Evolutionary conservation across 1,284 basidiomycete species (phyloP).

Genomic region (Gomphus sp.): DNA sequence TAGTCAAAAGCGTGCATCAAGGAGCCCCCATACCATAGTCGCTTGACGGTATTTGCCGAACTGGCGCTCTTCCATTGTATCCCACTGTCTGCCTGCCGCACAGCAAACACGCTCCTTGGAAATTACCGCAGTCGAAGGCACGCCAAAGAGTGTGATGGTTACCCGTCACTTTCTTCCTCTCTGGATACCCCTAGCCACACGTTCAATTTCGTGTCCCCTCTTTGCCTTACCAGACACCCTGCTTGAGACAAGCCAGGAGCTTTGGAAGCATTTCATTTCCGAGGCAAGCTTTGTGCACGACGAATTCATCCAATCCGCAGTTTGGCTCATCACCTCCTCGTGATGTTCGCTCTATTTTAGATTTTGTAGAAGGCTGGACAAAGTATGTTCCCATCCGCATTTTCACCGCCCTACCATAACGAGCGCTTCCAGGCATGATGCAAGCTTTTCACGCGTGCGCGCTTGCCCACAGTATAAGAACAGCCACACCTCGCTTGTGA

Average conservation of each 20-base stretch:
- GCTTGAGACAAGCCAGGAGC: not conserved
- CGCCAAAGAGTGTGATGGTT: not conserved
- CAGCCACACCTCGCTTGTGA: not conserved
- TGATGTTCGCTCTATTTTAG: not conserved
- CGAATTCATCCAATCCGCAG: not conserved
- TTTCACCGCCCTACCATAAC: not conserved
- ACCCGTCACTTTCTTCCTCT: not conserved
- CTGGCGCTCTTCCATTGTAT: not conserved
- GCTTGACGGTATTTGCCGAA: not conserved
- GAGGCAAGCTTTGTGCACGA: not conserved
- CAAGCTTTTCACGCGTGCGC: constrained; percentile 6
- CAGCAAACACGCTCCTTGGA: not conserved
- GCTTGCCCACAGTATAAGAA: not conserved
- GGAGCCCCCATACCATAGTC: not conserved
- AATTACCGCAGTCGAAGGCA: not conserved
- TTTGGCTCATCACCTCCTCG: not conserved
- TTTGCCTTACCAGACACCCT: not conserved
- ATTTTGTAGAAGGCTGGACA: not conserved
- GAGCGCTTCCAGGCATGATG: not conserved
- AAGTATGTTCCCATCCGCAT: constrained; percentile 4
- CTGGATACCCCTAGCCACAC: not conserved
- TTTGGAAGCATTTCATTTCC: not conserved
- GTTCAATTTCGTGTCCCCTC: not conserved
- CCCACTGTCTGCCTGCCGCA: not conserved
- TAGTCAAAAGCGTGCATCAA: not conserved